Conservation (phyloP, 129 eudicot species). For the carrot (Daucus carota) region DNA sequence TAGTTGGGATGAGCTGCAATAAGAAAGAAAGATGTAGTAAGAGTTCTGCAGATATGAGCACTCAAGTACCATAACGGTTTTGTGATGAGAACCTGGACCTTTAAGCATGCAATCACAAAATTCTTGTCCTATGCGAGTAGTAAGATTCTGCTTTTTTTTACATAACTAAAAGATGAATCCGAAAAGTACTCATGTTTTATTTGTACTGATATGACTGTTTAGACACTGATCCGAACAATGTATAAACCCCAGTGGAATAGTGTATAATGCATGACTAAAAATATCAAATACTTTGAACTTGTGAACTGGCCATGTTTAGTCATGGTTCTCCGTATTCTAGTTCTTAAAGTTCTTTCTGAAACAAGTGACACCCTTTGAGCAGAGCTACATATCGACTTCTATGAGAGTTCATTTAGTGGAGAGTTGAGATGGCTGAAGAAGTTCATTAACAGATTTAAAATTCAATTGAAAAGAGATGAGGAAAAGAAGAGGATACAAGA, state of each 20-base stretch:
- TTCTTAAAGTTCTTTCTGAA: neutral
- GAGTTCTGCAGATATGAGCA: neutral
- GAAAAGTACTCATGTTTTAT: neutral
- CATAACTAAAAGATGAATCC: neutral
- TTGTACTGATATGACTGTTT: neutral
- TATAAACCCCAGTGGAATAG: neutral
- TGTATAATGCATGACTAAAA: neutral
- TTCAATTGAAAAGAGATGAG: neutral
- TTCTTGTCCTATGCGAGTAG: too few species aligned
- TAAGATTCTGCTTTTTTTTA: neutral
- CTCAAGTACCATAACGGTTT: neutral
- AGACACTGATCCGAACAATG: neutral
- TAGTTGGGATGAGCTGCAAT: slow-evolving; percentile 80
- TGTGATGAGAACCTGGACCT: neutral
- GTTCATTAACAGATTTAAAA: neutral
- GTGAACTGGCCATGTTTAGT: neutral
- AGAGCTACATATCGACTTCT: neutral
- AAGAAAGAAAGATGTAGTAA: slow-evolving; percentile 20
- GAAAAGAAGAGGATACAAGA: neutral
- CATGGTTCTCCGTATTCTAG: neutral
- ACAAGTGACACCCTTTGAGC: neutral
- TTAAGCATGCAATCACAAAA: too few species aligned
- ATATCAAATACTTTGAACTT: neutral
- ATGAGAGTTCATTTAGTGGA: neutral
- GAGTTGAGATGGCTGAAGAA: neutral